Evolutionary conservation across 1,284 basidiomycete genomes (phyloP), one percentile per base, ranked within the genome.

Genomic region (Leccinum solheimii): DNA sequence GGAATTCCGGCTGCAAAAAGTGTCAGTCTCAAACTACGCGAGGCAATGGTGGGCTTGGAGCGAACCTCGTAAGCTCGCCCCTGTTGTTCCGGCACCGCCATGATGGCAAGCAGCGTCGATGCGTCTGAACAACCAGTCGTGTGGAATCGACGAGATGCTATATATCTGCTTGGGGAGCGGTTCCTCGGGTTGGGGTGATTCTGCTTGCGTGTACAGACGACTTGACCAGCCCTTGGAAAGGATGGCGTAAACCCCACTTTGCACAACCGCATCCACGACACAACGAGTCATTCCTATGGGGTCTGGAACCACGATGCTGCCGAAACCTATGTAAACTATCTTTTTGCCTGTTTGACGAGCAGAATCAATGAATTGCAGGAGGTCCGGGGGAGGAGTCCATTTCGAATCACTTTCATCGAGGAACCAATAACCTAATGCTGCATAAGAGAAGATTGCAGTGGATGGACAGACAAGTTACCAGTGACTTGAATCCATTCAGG

Each of bases 211-310:
- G 7, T 89, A 84, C n/a, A 94, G 81, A 56, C 97, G 85, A 76
- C 98, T 96, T 3, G 94, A 97, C 97, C 97, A 99, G 36, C 97
- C 97, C 77, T 98, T 98, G 45, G 95, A 97, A 27, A 99, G 80
- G 66, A 99, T 95, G 16, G 94, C 95, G 73, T 88, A 84, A 10
- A 97, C 94, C 5, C 90, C 94, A 68, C 91, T 92, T 64, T 87
- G 84, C 14, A 89, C 75, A 53, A 98, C 89, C 8, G 96, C 94
- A 53, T 97, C 92, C 49, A 97, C 83, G 56, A 99, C 91, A 69
- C 87, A 92, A 52, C 87, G 86, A 0, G 95, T 98, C 91, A 98
- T 95, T 48, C 86, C 85, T 68, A 87, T 90, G 1, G 97, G 95
- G 75, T 99, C 95, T 10, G 94, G 91, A 21, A 99, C 96, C 55